Percentiles rank a stretch among this genome's conserved stretches.
Evolutionary conservation across 1,139 yeast genomes (phyloP).

Genomic region (Blastobotrys raffinosifermentans): DNA sequence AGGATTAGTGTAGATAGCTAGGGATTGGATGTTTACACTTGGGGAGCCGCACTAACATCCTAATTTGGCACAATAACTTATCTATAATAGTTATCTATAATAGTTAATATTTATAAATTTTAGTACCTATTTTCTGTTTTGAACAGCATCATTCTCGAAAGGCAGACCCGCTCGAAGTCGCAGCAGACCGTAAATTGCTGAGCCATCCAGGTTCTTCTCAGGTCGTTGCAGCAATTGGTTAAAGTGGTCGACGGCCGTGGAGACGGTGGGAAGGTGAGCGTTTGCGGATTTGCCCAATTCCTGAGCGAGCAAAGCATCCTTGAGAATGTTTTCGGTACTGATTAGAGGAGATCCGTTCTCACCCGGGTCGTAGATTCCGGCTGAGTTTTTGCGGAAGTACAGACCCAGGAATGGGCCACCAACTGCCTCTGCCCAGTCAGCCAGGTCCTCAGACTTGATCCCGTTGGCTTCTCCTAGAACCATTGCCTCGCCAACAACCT

Average conservation of each 20-base stretch:
- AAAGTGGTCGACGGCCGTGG: constrained; percentile 18
- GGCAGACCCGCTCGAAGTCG: constrained; percentile 27
- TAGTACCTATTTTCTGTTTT: too few relatives aligned
- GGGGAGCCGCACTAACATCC: neutral
- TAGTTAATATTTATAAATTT: too few relatives aligned
- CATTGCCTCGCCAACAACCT: constrained; percentile 25
- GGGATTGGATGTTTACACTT: neutral
- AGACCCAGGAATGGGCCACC: constrained; percentile 21
- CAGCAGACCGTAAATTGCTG: constrained; percentile 28
- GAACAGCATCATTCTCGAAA: constrained; percentile 24
- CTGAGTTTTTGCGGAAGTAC: constrained; percentile 19
- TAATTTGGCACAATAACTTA: too few relatives aligned
- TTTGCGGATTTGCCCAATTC: constrained; percentile 20
- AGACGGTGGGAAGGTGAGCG: constrained; percentile 21
- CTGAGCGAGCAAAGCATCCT: constrained; percentile 25
- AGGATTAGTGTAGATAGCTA: too few relatives aligned
- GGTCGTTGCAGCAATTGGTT: constrained; percentile 19
- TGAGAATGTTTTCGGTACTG: constrained; percentile 24
- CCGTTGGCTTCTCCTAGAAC: constrained; percentile 28
- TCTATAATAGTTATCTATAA: too few relatives aligned
- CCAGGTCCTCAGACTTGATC: constrained; percentile 16
- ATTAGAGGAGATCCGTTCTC: constrained; percentile 22
- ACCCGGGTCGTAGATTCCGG: constrained; percentile 20
- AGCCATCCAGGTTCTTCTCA: constrained; percentile 23
- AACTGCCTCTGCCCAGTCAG: constrained; percentile 19